Evolutionary conservation across 2,329 filamentous ascomycete genomes (phyloP), one percentile per base, ranked within the genome.

Genomic region (Ceratocystis harringtonii): DNA sequence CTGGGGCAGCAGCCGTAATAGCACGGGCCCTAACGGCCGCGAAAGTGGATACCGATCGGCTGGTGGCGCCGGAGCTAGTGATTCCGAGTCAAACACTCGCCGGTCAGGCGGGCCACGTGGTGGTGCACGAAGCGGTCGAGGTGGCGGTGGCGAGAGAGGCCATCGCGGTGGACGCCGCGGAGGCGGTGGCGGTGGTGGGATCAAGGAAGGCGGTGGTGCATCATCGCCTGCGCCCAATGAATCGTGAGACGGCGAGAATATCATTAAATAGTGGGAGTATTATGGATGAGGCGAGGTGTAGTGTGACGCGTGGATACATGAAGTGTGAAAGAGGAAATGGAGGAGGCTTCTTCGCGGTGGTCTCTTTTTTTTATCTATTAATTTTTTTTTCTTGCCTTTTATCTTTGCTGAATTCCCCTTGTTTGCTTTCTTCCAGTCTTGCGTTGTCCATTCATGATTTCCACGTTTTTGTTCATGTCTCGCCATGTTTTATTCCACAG

Each of bases 41-140:
- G 82, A 82, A 66, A 88, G 87, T 70, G 90, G 90, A 67, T 96
- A 96, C 78, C 86, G 90, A 70, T 95, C 90, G 72, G 89, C 88
- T 65, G 89, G 85, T 64, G 67, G 68, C 6, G 65, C 75, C 63
- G 90, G 89, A 67, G 92, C 89, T 67, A 87, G 85, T 72, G 86
- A 84, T 69, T 83, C 81, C 44, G 83, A 84, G 71, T 81, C 80
- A 66, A 82, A 79, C 66, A 78, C 80, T 68, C 79, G 81, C 10
- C 66, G 66, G 22, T 65, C 63, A 5, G 63, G 63, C n/a, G 79
- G 78, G 63, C 80, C 79, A 25, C 80, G 84, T 60, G 83, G 83
- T 17, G 83, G 83, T 17, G 79, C 77, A 41, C 78, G 82, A 12
- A 80, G 82, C 19, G 77, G 80, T 15, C 12, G 57, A 3, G 78